Evolutionary conservation across 1,284 basidiomycete genomes (phyloP), one percentile per base, ranked within the genome.

Genomic region (Fomitopsis betulina): DNA sequence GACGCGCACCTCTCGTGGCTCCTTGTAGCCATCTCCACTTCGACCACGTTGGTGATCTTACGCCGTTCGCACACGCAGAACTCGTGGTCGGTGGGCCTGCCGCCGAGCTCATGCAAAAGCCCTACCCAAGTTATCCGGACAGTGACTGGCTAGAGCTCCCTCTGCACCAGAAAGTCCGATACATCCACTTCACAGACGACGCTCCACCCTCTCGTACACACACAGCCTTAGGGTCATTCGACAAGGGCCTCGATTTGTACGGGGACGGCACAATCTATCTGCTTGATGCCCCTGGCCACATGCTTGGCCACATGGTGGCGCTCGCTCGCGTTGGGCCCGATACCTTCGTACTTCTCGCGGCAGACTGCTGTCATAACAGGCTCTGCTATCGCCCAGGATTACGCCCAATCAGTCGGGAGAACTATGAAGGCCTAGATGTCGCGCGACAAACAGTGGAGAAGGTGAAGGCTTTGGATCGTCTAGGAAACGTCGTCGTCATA

Each of bases 301-400:
- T 69, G 8, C 57, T 56, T 6, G 73, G 72, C 3, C 73, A 75
- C 58, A 39, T 74, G 59, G 66, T 65, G 39, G 57, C 64, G 3
- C 62, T 74, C 33, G 67, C 64, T 13, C 71, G 73, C 25, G 56
- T 57, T 17, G 23, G 49, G 2, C 49, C 56, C 4, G 33, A 55
- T 49, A 64, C 9, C 27, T 55, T 58, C 25, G 17, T 59, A 47
- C 27, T 56, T 33, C 33, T 59, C 9, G 54, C 58, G 27, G 50
- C 60, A 10, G 62, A 61, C 33, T 52, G 38, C 49, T 59, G 53
- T 53, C 56, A 63, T 40, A 56, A 57, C 45, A 60, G 53, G 12
- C 25, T 40, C 43, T 53, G 33, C 40, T 49, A 59, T 76, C 75
- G 75, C n/a, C 71, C 73, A 55, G 77, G 72, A 8, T 75, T 73